Evolutionary conservation across 148 eudicot genomes (phyloP).

Genomic region (Chenopodium formosanum): DNA sequence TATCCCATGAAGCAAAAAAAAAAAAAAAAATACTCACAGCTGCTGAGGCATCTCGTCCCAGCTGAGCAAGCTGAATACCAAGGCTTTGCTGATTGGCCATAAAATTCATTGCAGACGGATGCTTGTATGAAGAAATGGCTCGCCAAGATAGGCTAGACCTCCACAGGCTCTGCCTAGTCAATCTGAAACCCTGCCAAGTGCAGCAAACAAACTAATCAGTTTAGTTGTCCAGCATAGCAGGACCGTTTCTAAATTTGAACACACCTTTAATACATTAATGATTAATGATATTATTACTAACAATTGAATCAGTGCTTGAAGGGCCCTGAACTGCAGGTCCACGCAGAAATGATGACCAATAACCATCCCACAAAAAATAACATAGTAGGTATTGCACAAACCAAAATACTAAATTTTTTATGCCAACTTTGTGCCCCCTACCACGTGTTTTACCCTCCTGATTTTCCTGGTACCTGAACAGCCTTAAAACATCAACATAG

Average conservation of each 20-base stretch:
- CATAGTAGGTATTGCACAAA: not conserved
- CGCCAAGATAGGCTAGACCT: constrained; percentile 67
- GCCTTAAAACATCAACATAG: not conserved
- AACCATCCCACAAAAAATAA: not conserved
- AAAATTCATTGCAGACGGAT: constrained; percentile 65
- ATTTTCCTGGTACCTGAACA: not conserved
- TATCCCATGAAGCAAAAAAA: not conserved
- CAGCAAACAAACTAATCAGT: constrained; percentile 2
- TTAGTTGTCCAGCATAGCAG: not conserved
- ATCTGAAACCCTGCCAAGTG: constrained; percentile 62
- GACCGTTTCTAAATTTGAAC: not conserved
- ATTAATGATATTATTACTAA: not conserved
- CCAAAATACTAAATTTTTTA: not conserved
- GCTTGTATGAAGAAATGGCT: constrained; percentile 71
- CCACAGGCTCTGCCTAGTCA: constrained; percentile 69
- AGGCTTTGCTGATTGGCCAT: constrained; percentile 81
- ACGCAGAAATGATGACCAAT: not conserved
- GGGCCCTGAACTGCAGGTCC: not conserved
- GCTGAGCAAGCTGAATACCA: constrained; percentile 91
- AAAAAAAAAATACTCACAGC: constrained; percentile 52
- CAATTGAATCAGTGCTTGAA: not conserved
- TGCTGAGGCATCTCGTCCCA: constrained; percentile 94
- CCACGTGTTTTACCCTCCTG: not conserved
- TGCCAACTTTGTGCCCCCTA: not conserved
- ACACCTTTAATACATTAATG: not conserved